Percentiles rank a stretch among this genome's conserved stretches.
Conservation (phyloP, 163 green algal genomes). For the Chlorella variabilis region DNA sequence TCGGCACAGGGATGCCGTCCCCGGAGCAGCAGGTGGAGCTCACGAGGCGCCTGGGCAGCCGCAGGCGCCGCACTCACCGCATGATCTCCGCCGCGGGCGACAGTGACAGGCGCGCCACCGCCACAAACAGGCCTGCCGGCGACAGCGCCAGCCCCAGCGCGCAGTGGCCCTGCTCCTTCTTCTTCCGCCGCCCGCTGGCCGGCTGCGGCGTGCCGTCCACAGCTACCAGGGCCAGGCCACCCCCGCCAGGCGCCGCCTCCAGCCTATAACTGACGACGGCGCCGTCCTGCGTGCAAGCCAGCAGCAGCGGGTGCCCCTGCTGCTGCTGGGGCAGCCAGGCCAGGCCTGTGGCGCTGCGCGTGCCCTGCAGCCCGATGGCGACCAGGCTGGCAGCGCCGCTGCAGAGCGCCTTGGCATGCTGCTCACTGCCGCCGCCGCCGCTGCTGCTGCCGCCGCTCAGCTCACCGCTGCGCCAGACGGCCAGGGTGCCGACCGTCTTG, state of each 20-base stretch:
- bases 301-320: conserved; percentile 9
- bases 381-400: background rate
- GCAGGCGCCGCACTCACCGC: conserved; percentile 26
- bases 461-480: background rate
- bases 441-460: background rate
- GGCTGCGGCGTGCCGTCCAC: conserved; percentile 12
- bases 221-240: background rate
- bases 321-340: conserved; percentile 13
- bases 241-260: background rate
- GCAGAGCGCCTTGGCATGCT: background rate
- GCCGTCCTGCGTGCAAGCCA: conserved; percentile 29
- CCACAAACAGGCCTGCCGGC: conserved; percentile 34
- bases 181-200: conserved; percentile 8
- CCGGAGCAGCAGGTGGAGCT: too few species aligned
- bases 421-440: background rate
- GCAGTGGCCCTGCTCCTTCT: conserved; percentile 12
- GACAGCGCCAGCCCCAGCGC: conserved; percentile 36
- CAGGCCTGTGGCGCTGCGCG: conserved; percentile 1
- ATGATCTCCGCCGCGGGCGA: conserved; percentile 25
- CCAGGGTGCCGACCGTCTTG: conserved; percentile 21
- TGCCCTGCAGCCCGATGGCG: conserved; percentile 5
- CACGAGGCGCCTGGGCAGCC: too few species aligned
- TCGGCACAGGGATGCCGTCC: too few species aligned
- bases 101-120: conserved; percentile 30
- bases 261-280: background rate